phyloP scores from a whole-genome alignment of 202 grass and related monocot genomes.

The Brachypodium distachyon region DNA sequence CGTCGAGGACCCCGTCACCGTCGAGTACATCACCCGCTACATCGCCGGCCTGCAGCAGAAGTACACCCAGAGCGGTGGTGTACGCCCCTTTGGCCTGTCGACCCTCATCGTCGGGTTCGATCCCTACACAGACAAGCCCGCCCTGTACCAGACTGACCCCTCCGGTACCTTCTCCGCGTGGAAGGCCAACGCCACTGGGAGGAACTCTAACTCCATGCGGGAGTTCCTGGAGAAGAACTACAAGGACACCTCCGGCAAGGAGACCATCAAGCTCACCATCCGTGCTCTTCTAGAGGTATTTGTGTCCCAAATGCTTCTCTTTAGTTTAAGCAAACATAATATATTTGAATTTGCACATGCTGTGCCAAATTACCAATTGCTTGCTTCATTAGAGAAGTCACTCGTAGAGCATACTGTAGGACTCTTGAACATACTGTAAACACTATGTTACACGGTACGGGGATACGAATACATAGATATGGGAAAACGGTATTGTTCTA shows the following conservation, averaged over 20 bases:
- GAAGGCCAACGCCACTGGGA: conserved; percentile 94
- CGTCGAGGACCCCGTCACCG: conserved; percentile 85
- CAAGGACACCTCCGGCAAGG: conserved; percentile 89
- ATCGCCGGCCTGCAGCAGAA: conserved; percentile 98
- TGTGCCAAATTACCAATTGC: neutral
- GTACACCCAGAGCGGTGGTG: conserved; percentile 86
- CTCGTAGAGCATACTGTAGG: neutral
- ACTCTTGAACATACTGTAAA: no score
- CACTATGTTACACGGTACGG: no score
- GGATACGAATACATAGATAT: no score
- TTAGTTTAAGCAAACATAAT: neutral
- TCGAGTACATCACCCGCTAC: conserved; percentile 97
- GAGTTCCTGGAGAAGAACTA: conserved; percentile 98
- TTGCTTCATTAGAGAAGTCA: neutral
- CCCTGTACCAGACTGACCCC: conserved; percentile 87
- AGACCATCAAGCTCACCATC: conserved; percentile 93
- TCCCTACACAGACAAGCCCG: conserved; percentile 59
- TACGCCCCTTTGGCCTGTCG: conserved; percentile 86
- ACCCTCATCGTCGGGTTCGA: conserved; percentile 94
- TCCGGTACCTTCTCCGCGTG: conserved; percentile 91
- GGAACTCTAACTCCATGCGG: conserved; percentile 90
- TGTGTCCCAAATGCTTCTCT: neutral
- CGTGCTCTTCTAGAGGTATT: conserved; percentile 76
- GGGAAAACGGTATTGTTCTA: no score
- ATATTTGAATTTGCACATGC: neutral